Evolutionary conservation across 2,329 filamentous ascomycete species (phyloP), one percentile per base, ranked within the genome.

Genomic region (Neofusicoccum ribis): DNA sequence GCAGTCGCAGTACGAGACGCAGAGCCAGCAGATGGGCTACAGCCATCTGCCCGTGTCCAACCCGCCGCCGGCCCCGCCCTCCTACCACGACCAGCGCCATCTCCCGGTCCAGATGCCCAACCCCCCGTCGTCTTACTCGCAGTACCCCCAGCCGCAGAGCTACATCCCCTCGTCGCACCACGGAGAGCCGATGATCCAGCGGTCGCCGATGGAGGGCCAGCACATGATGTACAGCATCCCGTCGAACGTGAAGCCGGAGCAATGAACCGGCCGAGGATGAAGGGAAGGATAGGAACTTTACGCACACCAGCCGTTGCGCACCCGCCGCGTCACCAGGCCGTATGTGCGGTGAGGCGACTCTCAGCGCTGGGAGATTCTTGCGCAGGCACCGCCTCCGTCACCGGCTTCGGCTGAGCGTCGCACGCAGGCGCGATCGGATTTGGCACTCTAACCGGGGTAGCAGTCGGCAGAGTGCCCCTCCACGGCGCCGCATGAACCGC

Each of bases 141-240:
- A 74, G 47, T 67, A 71, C 23, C 41, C 52, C 15, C 64, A 65
- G 39, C 71, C 69, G 4, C 74, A 72, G 17, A 52, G 59, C 20
- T 65, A 67, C 47, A 66, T 65, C 20, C 65, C 62, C 7, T 62
- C 51, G 1, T 60, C 61, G 20, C 60, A 64, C n/a, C 67, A 66
- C n/a, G 60, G 59, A 44, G 67, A 65, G 23, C 50, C 71, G 23
- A 77, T 79, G 76, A 78, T 79, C 70, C 71, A 71, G 36, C 54
- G 64, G 9, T 31, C 51, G 31, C 60, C 44, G 8, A 64, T 68
- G 65, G 68, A 68, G 34, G 73, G 63, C 41, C 67, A 69, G n/a
- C 75, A 78, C 66, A 77, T 79, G 67, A 77, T 79, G 70, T 79
- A 79, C 61, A 75, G 76, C 58, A 73, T 77, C 69, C 72, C 72